Evolutionary conservation across 1,284 basidiomycete species (phyloP).

Genomic region (Ceratobasidium sp.): DNA sequence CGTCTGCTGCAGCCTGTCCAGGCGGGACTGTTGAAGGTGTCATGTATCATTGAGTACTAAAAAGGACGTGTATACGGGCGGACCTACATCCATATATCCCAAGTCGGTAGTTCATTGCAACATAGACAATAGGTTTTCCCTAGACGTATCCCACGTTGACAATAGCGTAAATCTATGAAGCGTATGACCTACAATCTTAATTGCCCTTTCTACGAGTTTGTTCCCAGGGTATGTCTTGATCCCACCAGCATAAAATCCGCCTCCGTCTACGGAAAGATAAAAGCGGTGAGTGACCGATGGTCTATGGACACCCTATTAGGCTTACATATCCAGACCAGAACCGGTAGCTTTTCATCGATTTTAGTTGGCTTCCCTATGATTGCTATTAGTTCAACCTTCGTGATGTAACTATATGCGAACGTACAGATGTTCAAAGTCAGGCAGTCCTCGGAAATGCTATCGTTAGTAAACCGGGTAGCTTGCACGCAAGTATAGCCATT

Average conservation of each 20-base stretch:
- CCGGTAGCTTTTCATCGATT: conserved; percentile 53
- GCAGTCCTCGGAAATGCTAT: conserved; percentile 59
- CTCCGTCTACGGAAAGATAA: conserved; percentile 54
- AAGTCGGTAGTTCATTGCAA: conserved; percentile 62
- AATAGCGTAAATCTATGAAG: conserved; percentile 37
- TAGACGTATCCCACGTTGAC: conserved; percentile 40
- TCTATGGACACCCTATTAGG: not conserved
- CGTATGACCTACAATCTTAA: conserved; percentile 20
- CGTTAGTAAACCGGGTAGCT: conserved; percentile 18
- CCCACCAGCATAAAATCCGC: conserved; percentile 52
- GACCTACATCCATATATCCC: conserved; percentile 61
- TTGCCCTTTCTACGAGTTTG: conserved; percentile 16
- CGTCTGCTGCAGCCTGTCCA: conserved; percentile 54
- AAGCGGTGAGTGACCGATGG: not conserved
- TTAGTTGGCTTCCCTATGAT: conserved; percentile 26
- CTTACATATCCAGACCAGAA: conserved; percentile 57
- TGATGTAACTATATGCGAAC: conserved; percentile 42
- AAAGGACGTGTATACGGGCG: not conserved
- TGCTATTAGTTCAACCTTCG: conserved; percentile 46
- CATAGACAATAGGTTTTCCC: conserved; percentile 59
- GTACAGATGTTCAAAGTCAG: conserved; percentile 60
- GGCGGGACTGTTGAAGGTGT: conserved; percentile 44
- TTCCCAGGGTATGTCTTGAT: conserved; percentile 32
- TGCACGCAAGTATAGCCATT: conserved; percentile 35
- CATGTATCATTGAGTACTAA: not conserved